Conservation (phyloP, 164 flowering plant genomes). For the Akebia trifoliata region DNA sequence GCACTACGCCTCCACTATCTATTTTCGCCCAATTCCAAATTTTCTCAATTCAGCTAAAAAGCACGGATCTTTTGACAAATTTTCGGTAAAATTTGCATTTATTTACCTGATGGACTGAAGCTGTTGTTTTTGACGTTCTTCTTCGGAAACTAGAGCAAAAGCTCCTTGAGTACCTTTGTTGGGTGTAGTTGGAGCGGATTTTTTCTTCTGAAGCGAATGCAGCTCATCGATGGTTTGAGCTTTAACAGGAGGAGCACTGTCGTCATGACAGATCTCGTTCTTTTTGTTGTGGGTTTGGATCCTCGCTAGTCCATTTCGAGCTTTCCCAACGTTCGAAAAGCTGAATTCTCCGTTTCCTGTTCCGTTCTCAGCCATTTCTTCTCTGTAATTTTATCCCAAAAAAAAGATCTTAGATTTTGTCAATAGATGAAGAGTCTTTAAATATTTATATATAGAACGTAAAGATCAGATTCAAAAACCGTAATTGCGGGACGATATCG, state of each 20-base stretch:
- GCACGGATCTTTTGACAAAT: no score
- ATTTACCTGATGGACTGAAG: constrained; percentile 92
- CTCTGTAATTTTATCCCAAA: not conserved
- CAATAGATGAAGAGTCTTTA: no score
- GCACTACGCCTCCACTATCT: no score
- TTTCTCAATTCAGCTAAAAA: not conserved
- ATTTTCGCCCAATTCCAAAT: not conserved
- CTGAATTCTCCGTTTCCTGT: constrained; percentile 38
- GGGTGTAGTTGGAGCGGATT: constrained; percentile 77
- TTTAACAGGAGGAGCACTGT: constrained; percentile 50
- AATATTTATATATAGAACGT: no score
- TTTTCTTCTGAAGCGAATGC: constrained; percentile 76
- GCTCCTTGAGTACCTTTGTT: constrained; percentile 33
- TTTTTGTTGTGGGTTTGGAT: constrained; percentile 32
- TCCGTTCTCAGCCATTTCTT: constrained; percentile 31
- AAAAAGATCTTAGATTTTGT: not conserved
- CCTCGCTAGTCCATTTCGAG: constrained; percentile 39
- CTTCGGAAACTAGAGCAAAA: constrained; percentile 48
- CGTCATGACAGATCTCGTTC: constrained; percentile 61
- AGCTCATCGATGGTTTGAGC: constrained; percentile 82
- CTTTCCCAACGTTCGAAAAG: constrained; percentile 14
- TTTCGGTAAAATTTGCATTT: not conserved
- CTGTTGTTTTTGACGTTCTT: constrained; percentile 74
- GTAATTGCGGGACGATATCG: no score
- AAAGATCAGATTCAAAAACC: no score